A percentile compares a stretch with the other conserved stretches of the same genome.
These are phyloP conservation scores for Corynespora cassiicola DNA, from an alignment of 2,329 filamentous ascomycete species.

Conservation along the genomic window DNA sequence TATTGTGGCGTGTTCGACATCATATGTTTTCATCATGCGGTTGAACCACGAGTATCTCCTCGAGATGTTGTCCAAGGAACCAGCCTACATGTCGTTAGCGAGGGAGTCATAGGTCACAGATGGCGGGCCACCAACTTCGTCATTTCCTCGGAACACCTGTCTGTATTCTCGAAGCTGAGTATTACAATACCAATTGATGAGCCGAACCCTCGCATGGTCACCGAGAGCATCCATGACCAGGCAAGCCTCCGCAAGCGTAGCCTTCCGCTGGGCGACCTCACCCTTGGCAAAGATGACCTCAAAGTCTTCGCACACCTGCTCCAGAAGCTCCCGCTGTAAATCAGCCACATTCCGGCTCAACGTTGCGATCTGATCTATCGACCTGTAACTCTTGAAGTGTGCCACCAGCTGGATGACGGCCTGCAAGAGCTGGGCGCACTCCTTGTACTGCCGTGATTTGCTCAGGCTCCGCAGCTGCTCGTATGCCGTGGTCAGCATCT, in stretches of 20 bases:
- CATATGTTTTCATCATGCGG: conserved; percentile 92
- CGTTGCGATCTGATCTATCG: conserved; percentile 96
- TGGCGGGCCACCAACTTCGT: conserved; percentile 62
- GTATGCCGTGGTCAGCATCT: conserved; percentile 99
- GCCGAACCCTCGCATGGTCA: conserved; percentile 78
- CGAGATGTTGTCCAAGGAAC: conserved; percentile 94
- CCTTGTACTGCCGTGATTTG: conserved; percentile 87
- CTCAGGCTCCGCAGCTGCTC: conserved; percentile 87
- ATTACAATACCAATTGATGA: conserved; percentile 98
- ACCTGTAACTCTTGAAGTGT: conserved; percentile 97
- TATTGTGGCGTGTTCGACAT: conserved; percentile 87
- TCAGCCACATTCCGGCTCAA: conserved; percentile 92
- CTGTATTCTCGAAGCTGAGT: conserved; percentile 95
- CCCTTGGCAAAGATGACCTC: conserved; percentile 92
- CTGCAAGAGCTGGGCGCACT: conserved; percentile 91
- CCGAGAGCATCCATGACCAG: conserved; percentile 94
- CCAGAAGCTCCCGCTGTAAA: conserved; percentile 87
- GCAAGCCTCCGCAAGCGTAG: conserved; percentile 83
- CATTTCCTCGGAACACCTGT: conserved; percentile 93
- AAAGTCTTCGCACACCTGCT: conserved; percentile 99
- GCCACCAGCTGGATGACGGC: conserved; percentile 97
- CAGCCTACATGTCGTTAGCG: conserved; percentile 60
- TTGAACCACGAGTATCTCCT: conserved; percentile 96
- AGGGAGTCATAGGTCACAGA: neutral
- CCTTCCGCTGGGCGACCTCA: conserved; percentile 74